phyloP scores from a whole-genome alignment of 225 moss, liverwort and hornwort genomes.

The Pleurozium schreberi region DNA sequence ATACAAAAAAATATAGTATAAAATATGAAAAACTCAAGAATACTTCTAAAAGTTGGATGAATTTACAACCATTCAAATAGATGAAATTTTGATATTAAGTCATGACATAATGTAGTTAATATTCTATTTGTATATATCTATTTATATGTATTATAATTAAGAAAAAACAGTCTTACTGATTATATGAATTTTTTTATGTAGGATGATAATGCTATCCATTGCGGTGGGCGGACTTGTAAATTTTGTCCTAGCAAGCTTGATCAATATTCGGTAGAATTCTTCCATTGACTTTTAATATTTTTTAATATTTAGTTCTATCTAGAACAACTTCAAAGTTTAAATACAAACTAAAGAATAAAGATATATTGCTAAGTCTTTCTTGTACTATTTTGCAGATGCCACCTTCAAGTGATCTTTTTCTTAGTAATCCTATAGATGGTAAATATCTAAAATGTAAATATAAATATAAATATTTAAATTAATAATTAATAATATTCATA shows the following conservation, averaged over 20 bases:
- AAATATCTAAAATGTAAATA: not conserved
- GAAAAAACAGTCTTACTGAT: not conserved
- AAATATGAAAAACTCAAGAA: no score
- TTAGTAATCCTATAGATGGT: conserved; percentile 4
- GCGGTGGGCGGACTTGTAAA: conserved; percentile 4
- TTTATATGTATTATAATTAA: not conserved
- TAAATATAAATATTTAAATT: no score
- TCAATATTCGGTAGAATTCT: conserved; percentile 5
- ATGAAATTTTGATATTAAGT: not conserved
- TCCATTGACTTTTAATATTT: not conserved
- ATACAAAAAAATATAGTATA: not conserved
- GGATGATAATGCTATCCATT: conserved; percentile 8
- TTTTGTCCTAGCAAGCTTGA: conserved; percentile 17
- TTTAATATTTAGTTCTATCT: not conserved
- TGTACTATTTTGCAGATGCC: not conserved
- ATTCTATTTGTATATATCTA: not conserved
- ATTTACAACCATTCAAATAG: not conserved
- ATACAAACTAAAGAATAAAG: not conserved
- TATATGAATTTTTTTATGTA: not conserved
- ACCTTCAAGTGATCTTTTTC: not conserved
- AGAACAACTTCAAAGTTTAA: not conserved
- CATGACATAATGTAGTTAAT: not conserved
- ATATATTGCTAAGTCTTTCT: not conserved
- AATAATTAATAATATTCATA: no score
- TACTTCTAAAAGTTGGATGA: not conserved